phyloP scores from a whole-genome alignment of 2,329 filamentous ascomycete species.

The Neocucurbitaria cava region DNA sequence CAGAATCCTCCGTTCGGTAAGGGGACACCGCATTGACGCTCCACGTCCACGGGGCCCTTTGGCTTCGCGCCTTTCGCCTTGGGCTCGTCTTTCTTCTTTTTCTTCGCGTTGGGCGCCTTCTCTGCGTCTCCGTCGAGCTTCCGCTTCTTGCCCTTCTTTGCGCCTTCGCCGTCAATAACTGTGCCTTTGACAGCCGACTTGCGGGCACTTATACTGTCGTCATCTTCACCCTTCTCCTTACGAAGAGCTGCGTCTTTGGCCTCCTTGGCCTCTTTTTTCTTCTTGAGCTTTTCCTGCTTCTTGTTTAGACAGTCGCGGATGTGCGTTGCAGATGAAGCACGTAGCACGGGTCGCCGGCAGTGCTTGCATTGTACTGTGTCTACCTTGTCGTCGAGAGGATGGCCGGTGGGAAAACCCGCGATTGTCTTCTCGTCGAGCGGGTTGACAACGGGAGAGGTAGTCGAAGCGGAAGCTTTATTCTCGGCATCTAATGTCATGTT shows the following conservation, averaged over 20 bases:
- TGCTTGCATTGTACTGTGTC: constrained; percentile 87
- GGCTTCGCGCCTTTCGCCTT: constrained; percentile 84
- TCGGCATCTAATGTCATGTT: constrained; percentile 29
- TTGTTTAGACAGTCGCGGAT: constrained; percentile 83
- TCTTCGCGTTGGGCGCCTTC: constrained; percentile 78
- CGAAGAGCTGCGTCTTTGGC: constrained; percentile 58
- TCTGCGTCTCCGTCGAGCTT: constrained; percentile 67
- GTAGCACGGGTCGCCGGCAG: constrained; percentile 87
- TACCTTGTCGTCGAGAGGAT: constrained; percentile 78
- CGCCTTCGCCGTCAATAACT: constrained; percentile 45
- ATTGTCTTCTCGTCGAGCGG: constrained; percentile 77
- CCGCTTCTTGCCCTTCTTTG: constrained; percentile 56
- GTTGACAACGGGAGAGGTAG: constrained; percentile 52
- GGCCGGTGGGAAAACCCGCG: constrained; percentile 80
- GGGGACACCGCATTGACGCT: constrained; percentile 89
- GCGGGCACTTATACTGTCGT: constrained; percentile 49
- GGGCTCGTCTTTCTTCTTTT: constrained; percentile 94
- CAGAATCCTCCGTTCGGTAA: constrained; percentile 86
- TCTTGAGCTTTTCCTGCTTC: constrained; percentile 72
- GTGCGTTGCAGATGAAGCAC: constrained; percentile 76
- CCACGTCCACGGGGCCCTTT: constrained; percentile 92
- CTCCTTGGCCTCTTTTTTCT: constrained; percentile 69
- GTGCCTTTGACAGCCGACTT: constrained; percentile 52
- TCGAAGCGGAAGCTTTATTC: constrained; percentile 28
- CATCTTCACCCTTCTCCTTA: constrained; percentile 55